Evolutionary conservation across 2,329 filamentous ascomycete species (phyloP).

Genomic region (Sporothrix variecibatus): DNA sequence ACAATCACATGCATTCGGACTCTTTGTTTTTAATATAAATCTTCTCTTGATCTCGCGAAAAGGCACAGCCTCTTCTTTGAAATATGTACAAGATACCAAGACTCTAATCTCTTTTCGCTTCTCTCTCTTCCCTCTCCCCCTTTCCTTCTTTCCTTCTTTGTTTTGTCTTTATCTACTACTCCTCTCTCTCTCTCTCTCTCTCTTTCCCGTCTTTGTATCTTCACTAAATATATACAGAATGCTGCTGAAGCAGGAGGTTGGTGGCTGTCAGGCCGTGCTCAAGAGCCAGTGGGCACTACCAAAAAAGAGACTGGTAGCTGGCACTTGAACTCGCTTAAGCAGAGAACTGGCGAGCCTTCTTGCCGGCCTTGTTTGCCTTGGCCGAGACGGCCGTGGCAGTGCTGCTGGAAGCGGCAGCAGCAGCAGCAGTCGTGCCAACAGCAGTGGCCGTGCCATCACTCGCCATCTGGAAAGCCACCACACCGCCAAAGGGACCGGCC

Average conservation of each 20-base stretch:
- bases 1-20: background rate
- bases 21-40: constrained; percentile 25
- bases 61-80: constrained; percentile 11
- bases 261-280: background rate
- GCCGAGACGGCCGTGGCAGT: background rate
- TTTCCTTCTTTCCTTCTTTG: background rate
- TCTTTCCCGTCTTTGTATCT: background rate
- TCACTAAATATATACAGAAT: constrained; percentile 9
- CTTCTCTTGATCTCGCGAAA: constrained; percentile 10
- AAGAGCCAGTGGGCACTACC: background rate
- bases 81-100: constrained; percentile 13
- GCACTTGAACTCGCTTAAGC: background rate
- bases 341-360: background rate
- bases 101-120: background rate
- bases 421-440: constrained; percentile 23
- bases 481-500: constrained; percentile 47
- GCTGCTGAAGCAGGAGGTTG: background rate
- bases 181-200: background rate
- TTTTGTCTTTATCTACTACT: background rate
- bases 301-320: background rate
- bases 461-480: constrained; percentile 45
- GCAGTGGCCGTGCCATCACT: constrained; percentile 22
- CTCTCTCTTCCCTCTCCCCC: background rate
- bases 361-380: constrained; percentile 15
- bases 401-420: constrained; percentile 25